phyloP scores from a whole-genome alignment of 1,284 basidiomycete species.

The Volvariella volvacea region DNA sequence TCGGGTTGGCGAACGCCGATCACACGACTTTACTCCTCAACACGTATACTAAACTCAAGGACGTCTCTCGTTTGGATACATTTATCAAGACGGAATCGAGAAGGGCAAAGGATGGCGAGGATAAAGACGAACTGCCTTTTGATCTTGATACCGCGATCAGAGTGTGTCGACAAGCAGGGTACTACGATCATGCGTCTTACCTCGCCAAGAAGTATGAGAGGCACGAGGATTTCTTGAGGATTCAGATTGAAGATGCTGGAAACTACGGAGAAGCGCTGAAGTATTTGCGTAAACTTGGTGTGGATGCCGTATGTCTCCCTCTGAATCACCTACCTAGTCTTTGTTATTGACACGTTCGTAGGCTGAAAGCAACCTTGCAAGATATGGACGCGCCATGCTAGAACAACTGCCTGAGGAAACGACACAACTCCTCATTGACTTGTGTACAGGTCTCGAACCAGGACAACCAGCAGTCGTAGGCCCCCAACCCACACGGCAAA shows the following conservation, averaged over 20 bases:
- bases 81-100: conserved; percentile 86
- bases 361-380: conserved; percentile 78
- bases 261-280: conserved; percentile 78
- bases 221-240: conserved; percentile 90
- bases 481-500: conserved; percentile 13
- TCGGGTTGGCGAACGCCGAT: conserved; percentile 89
- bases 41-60: conserved; percentile 96
- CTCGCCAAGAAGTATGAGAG: conserved; percentile 87
- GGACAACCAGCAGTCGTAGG: conserved; percentile 27
- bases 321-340: conserved; percentile 2
- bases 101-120: conserved; percentile 25
- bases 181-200: conserved; percentile 92
- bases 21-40: conserved; percentile 95
- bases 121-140: conserved; percentile 75
- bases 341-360: conserved; percentile 19
- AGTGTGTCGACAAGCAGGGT: conserved; percentile 94
- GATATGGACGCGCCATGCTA: conserved; percentile 82
- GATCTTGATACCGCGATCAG: conserved; percentile 96
- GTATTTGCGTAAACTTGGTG: conserved; percentile 76
- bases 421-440: conserved; percentile 85
- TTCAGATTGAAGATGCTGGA: conserved; percentile 90
- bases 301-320: conserved; percentile 58
- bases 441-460: conserved; percentile 63
- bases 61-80: conserved; percentile 80
- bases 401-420: conserved; percentile 81